Percentiles rank a stretch among this genome's conserved stretches.
Evolutionary conservation across 768 basidiomycete genomes (phyloP).

Genomic region (Cyclocybe cylindracea): DNA sequence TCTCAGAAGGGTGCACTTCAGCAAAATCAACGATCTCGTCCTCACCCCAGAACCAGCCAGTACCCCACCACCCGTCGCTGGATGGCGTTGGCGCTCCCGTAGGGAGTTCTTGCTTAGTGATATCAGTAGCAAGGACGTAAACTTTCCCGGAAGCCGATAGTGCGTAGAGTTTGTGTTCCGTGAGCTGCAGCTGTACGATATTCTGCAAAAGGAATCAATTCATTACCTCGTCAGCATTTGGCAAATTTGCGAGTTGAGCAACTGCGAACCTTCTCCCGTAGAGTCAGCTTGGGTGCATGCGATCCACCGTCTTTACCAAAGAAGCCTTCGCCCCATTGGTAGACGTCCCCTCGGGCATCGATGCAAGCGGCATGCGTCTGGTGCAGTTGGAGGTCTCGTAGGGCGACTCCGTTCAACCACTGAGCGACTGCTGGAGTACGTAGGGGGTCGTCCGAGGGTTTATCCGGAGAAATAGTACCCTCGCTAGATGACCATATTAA

Average conservation of each 20-base stretch:
- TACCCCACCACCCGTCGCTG: constrained; percentile 60
- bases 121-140: constrained; percentile 62
- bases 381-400: constrained; percentile 74
- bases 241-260: background rate
- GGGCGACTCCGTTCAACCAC: constrained; percentile 68
- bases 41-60: constrained; percentile 59
- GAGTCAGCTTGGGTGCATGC: constrained; percentile 40
- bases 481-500: constrained; percentile 34
- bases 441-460: constrained; percentile 38
- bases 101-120: constrained; percentile 45
- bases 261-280: constrained; percentile 63
- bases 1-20: constrained; percentile 59
- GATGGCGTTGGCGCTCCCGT: constrained; percentile 40
- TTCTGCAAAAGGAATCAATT: constrained; percentile 45
- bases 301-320: constrained; percentile 33
- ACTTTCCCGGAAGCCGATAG: constrained; percentile 77
- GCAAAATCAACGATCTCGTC: constrained; percentile 53
- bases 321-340: constrained; percentile 81
- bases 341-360: constrained; percentile 78
- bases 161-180: constrained; percentile 67
- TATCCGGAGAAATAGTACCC: constrained; percentile 43
- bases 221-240: background rate
- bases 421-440: constrained; percentile 49
- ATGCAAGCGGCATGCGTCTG: constrained; percentile 71
- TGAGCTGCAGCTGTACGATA: constrained; percentile 63